These are phyloP conservation scores for Simplicillium sp. DNA, from an alignment of 2,329 filamentous ascomycete genomes.

Conservation along the genomic window DNA sequence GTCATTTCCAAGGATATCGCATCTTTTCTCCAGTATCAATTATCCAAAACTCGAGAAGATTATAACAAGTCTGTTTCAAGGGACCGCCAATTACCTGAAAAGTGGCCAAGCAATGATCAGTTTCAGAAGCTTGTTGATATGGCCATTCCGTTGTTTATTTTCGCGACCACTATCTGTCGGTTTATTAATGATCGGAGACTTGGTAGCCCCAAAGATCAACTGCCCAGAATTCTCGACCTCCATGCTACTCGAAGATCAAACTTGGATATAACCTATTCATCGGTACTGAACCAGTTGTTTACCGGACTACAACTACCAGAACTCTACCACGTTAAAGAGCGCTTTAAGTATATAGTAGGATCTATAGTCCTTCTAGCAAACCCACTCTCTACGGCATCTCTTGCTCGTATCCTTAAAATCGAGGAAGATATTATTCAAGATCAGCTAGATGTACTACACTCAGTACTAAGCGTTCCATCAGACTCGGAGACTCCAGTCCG, in stretches of 20 bases:
- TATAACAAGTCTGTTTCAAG: slow-evolving; percentile 8
- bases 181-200: slow-evolving; percentile 13
- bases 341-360: slow-evolving; percentile 15
- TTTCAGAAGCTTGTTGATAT: slow-evolving; percentile 12
- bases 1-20: slow-evolving; percentile 23
- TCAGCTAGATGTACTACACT: slow-evolving; percentile 17
- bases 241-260: too few species aligned
- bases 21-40: slow-evolving; percentile 17
- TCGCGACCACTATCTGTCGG: slow-evolving; percentile 17
- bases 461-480: slow-evolving; percentile 18
- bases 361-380: slow-evolving; percentile 14
- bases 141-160: slow-evolving; percentile 20
- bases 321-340: slow-evolving; percentile 6
- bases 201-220: slow-evolving; percentile 12
- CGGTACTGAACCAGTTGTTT: slow-evolving; percentile 7
- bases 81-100: slow-evolving; percentile 1
- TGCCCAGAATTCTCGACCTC: slow-evolving; percentile 14
- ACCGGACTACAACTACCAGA: background rate
- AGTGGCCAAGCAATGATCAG: slow-evolving; percentile 5
- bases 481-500: slow-evolving; percentile 5
- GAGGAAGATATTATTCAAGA: slow-evolving; percentile 6
- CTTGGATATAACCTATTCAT: slow-evolving; percentile 11
- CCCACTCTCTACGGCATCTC: slow-evolving; percentile 13
- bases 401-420: slow-evolving; percentile 14
- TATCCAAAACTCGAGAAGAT: slow-evolving; percentile 16